Conservation (phyloP, 2,329 filamentous ascomycete genomes). For the Aureobasidium sp. region DNA sequence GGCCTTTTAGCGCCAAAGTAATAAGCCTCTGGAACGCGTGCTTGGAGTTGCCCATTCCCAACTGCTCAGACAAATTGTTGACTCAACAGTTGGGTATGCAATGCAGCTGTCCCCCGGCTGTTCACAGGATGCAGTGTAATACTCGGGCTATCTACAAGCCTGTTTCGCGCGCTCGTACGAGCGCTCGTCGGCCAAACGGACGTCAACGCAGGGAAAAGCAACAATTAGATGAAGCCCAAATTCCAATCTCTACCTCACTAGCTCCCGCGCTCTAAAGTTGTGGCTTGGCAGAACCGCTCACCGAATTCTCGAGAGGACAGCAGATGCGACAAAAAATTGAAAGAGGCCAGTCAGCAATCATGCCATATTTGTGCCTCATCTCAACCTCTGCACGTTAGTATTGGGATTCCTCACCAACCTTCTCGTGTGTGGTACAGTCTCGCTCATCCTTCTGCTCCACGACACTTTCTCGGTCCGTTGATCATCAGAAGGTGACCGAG, state of each 20-base stretch:
- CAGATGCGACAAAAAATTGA: slow-evolving; percentile 2
- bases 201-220: slow-evolving; percentile 3
- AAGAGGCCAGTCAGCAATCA: slow-evolving; percentile 10
- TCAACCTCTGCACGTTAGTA: slow-evolving; percentile 10
- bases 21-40: slow-evolving; percentile 7
- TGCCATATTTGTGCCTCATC: slow-evolving; percentile 8
- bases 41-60: slow-evolving; percentile 1
- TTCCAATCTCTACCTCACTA: slow-evolving; percentile 2
- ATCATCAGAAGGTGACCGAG: slow-evolving; percentile 6
- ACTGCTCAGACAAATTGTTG: neutral
- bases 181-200: neutral
- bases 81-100: slow-evolving; percentile 6
- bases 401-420: slow-evolving; percentile 3
- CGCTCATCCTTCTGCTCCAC: neutral
- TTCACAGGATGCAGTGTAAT: slow-evolving; percentile 1
- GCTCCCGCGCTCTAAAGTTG: slow-evolving; percentile 6
- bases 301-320: slow-evolving; percentile 5
- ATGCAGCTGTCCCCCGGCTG: neutral
- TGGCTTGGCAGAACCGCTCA: slow-evolving; percentile 4
- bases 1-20: slow-evolving; percentile 5
- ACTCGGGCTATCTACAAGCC: neutral
- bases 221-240: slow-evolving; percentile 6
- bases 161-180: neutral
- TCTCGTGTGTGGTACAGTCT: slow-evolving; percentile 6
- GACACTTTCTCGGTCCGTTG: slow-evolving; percentile 5